These are phyloP conservation scores for Hygrocybe punicea DNA, from an alignment of 768 basidiomycete genomes.

Conservation along the genomic window DNA sequence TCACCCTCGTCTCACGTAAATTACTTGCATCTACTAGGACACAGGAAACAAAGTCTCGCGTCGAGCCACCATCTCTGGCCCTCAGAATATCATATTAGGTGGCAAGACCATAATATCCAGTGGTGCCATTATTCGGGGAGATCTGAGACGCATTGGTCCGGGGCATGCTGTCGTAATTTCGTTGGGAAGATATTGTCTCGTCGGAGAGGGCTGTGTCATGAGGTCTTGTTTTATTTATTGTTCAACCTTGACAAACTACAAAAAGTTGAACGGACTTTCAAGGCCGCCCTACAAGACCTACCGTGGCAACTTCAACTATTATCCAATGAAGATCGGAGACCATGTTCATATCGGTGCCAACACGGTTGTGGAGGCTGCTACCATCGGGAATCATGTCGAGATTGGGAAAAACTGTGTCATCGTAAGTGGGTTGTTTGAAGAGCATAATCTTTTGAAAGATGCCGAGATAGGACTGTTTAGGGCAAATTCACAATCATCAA, in stretches of 20 bases:
- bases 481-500: constrained; percentile 97
- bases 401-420: constrained; percentile 96
- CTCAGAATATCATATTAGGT: constrained; percentile 94
- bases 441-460: not conserved
- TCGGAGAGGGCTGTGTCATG: constrained; percentile 88
- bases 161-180: constrained; percentile 94
- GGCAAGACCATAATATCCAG: constrained; percentile 95
- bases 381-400: constrained; percentile 89
- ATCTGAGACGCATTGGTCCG: constrained; percentile 82
- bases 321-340: constrained; percentile 96
- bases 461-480: constrained; percentile 38
- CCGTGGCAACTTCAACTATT: constrained; percentile 91
- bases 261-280: not conserved
- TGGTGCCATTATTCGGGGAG: constrained; percentile 88
- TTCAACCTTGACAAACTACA: not conserved
- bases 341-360: constrained; percentile 91
- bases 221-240: constrained; percentile 43
- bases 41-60: constrained; percentile 96
- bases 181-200: constrained; percentile 86
- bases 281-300: constrained; percentile 90
- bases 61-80: constrained; percentile 85
- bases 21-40: constrained; percentile 60
- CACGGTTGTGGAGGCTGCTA: constrained; percentile 88
- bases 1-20: not conserved
- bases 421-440: constrained; percentile 45